Evolutionary conservation across 2,329 filamentous ascomycete species (phyloP).

Genomic region (Hymenoscyphus linearis): DNA sequence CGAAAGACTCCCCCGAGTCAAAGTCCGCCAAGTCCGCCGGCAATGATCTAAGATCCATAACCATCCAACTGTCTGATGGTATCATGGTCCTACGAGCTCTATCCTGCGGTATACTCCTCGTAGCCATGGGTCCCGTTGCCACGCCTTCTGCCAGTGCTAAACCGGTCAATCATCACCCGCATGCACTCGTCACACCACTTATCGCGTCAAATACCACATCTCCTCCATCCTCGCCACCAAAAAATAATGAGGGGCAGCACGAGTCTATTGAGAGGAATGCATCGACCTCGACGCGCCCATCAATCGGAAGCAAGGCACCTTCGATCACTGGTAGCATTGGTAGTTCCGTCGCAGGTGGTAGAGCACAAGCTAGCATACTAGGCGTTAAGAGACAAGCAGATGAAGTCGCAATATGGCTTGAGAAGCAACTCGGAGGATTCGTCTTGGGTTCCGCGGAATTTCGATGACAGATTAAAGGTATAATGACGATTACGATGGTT

Average conservation of each 20-base stretch:
- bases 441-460: conserved; percentile 23
- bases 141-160: conserved; percentile 22
- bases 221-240: conserved; percentile 20
- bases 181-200: conserved; percentile 8
- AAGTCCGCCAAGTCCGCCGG: conserved; percentile 10
- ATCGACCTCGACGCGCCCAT: conserved; percentile 6
- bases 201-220: conserved; percentile 13
- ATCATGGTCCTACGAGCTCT: conserved; percentile 54
- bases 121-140: conserved; percentile 47
- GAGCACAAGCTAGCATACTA: conserved; percentile 42
- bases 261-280: conserved; percentile 1
- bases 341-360: conserved; percentile 31
- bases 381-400: conserved; percentile 51
- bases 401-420: conserved; percentile 54
- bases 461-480: conserved; percentile 13
- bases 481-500: neutral
- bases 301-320: conserved; percentile 29
- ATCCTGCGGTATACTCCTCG: conserved; percentile 55
- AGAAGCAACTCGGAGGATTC: conserved; percentile 49
- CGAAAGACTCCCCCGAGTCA: conserved; percentile 23
- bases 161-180: conserved; percentile 1
- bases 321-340: conserved; percentile 28
- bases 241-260: conserved; percentile 10
- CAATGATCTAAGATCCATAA: conserved; percentile 24
- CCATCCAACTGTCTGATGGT: conserved; percentile 49